A percentile compares a stretch with the other conserved stretches of the same genome.
Evolutionary conservation across 2,329 filamentous ascomycete genomes (phyloP).

Genomic region (Clarireedia sp.): DNA sequence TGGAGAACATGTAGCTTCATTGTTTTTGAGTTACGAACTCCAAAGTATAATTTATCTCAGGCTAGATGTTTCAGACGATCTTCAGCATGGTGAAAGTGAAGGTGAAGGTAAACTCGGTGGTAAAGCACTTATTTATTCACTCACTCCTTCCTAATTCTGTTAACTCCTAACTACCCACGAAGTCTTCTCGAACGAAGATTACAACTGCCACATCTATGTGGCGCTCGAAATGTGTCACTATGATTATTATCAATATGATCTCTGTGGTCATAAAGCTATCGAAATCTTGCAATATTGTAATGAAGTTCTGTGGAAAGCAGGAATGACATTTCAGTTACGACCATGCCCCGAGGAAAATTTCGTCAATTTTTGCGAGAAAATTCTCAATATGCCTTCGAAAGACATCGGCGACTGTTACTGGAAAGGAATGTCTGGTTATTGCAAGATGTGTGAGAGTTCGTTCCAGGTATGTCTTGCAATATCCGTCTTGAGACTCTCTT

Average conservation of each 20-base stretch:
- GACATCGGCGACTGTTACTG: constrained; percentile 2
- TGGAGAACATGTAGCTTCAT: constrained; percentile 11
- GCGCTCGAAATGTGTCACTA: constrained; percentile 12
- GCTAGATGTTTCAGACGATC: background rate
- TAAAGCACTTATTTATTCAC: background rate
- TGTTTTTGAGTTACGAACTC: too few relatives aligned
- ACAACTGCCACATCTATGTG: background rate
- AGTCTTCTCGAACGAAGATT: background rate
- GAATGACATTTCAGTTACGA: constrained; percentile 2
- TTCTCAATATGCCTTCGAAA: background rate
- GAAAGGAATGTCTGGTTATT: constrained; percentile 8
- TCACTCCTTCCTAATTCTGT: background rate
- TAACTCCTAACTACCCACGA: background rate
- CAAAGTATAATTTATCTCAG: too few relatives aligned
- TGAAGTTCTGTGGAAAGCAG: constrained; percentile 7
- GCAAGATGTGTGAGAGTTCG: constrained; percentile 7
- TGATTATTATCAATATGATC: constrained; percentile 5
- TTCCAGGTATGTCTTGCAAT: background rate
- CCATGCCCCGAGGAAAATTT: constrained; percentile 6
- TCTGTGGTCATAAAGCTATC: constrained; percentile 11
- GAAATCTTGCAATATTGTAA: constrained; percentile 11
- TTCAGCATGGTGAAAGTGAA: background rate
- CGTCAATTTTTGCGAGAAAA: background rate
- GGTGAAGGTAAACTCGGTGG: background rate
- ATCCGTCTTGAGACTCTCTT: too few relatives aligned